A percentile compares a stretch with the other conserved stretches of the same genome.
phyloP scores from a whole-genome alignment of 2,329 filamentous ascomycete genomes.

The Neocucurbitaria cava region DNA sequence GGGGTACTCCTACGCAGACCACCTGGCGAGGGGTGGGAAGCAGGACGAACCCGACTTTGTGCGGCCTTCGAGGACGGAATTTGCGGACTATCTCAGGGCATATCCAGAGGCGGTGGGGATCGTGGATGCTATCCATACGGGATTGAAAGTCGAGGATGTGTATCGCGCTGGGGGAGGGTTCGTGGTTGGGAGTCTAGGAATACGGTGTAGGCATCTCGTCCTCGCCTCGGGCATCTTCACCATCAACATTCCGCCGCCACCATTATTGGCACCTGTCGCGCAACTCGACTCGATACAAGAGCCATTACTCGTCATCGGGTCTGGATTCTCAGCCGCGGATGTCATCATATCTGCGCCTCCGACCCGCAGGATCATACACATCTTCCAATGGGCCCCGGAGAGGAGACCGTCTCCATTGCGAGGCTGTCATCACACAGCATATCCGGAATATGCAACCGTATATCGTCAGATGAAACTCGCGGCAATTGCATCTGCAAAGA shows the following conservation, averaged over 20 bases:
- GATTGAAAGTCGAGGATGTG: constrained; percentile 52
- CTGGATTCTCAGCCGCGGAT: constrained; percentile 68
- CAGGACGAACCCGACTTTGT: constrained; percentile 56
- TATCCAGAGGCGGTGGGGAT: constrained; percentile 64
- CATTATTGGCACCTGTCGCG: constrained; percentile 57
- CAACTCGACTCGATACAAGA: constrained; percentile 26
- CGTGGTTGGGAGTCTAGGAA: constrained; percentile 58
- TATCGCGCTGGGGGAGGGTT: constrained; percentile 57
- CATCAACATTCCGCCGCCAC: constrained; percentile 59
- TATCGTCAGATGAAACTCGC: constrained; percentile 67
- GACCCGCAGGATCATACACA: constrained; percentile 62
- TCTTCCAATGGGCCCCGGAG: constrained; percentile 67
- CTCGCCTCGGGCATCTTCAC: constrained; percentile 67
- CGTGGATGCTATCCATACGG: constrained; percentile 54
- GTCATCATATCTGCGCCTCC: constrained; percentile 62
- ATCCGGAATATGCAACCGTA: constrained; percentile 67
- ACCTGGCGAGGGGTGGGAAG: constrained; percentile 54
- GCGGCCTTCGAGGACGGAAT: constrained; percentile 61
- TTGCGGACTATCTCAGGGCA: constrained; percentile 62
- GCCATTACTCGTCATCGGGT: constrained; percentile 65
- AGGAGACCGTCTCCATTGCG: constrained; percentile 63
- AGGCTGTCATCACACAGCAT: constrained; percentile 66
- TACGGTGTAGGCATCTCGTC: constrained; percentile 63
- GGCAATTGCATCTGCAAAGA: constrained; percentile 32
- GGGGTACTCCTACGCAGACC: constrained; percentile 63